Evolutionary conservation across 306 rosid species (phyloP).

Genomic region (Trifolium subterraneum): DNA sequence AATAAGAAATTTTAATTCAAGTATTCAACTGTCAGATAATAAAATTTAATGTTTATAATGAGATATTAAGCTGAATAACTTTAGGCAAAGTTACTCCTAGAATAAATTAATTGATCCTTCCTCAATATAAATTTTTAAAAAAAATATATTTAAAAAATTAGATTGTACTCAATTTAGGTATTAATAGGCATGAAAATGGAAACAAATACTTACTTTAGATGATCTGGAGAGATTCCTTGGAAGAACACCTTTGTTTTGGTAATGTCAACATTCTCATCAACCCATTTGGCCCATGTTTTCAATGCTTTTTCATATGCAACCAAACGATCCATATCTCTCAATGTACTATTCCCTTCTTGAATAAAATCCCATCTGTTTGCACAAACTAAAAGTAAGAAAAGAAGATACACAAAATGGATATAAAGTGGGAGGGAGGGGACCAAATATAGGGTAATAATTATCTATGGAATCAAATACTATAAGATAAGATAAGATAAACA

Average conservation of each 20-base stretch:
- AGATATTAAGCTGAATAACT: too few relatives aligned
- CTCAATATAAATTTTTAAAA: too few relatives aligned
- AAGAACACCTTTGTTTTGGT: constrained; percentile 61
- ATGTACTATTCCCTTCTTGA: constrained; percentile 43
- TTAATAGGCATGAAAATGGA: too few relatives aligned
- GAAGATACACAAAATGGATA: not conserved
- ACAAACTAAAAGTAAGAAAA: not conserved
- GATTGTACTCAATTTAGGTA: too few relatives aligned
- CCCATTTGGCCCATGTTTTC: constrained; percentile 84
- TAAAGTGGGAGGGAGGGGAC: too few relatives aligned
- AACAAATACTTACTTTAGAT: constrained; percentile 49
- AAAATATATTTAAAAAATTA: too few relatives aligned
- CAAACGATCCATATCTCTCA: constrained; percentile 73
- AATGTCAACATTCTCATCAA: constrained; percentile 54
- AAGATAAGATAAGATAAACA: not conserved
- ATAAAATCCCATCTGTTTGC: constrained; percentile 72
- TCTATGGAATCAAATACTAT: not conserved
- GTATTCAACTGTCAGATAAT: too few relatives aligned
- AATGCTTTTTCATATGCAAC: constrained; percentile 71
- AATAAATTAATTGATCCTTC: too few relatives aligned
- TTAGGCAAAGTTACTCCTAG: too few relatives aligned
- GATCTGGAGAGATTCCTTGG: constrained; percentile 88
- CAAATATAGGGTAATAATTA: not conserved
- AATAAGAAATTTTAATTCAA: too few relatives aligned
- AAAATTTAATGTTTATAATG: too few relatives aligned